Conservation (phyloP, 257 asterid species). For the Agastache rugosa region DNA sequence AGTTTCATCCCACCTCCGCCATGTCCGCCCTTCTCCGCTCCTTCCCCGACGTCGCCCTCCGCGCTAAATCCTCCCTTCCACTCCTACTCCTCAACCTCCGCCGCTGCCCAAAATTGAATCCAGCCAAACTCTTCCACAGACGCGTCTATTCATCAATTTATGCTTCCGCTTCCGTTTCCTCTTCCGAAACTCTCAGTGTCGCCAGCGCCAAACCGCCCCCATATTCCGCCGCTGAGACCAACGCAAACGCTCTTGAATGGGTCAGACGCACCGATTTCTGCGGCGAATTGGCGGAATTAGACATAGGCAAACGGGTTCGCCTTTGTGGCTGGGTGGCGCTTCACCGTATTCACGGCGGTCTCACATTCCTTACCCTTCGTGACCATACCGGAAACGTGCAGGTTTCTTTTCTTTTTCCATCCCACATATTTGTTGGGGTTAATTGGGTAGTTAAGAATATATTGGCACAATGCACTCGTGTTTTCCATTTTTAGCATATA, state of each 20-base stretch:
- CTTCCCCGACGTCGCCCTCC: constrained; percentile 65
- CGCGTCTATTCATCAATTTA: constrained; percentile 52
- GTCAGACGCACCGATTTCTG: constrained; percentile 75
- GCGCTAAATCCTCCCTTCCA: constrained; percentile 52
- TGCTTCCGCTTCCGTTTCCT: constrained; percentile 46
- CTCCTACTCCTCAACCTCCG: constrained; percentile 43
- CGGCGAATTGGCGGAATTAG: constrained; percentile 74
- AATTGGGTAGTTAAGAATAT: not conserved
- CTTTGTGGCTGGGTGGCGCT: constrained; percentile 99
- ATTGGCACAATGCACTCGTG: not conserved
- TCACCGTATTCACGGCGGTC: constrained; percentile 95
- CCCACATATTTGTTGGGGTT: not conserved
- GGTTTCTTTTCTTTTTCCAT: constrained; percentile 45
- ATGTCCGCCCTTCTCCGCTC: constrained; percentile 77
- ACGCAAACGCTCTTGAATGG: constrained; percentile 63
- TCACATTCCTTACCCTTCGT: constrained; percentile 84
- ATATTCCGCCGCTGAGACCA: constrained; percentile 36
- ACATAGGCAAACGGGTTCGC: constrained; percentile 81
- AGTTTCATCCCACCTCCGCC: constrained; percentile 36
- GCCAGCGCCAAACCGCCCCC: constrained; percentile 46
- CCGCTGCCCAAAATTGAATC: constrained; percentile 34
- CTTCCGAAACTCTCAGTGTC: constrained; percentile 48
- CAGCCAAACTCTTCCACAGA: constrained; percentile 31
- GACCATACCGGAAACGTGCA: constrained; percentile 92
- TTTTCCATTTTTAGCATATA: not conserved